phyloP scores from a whole-genome alignment of 192 early-diverging fungal genomes.

The Umbelopsis sp. region DNA sequence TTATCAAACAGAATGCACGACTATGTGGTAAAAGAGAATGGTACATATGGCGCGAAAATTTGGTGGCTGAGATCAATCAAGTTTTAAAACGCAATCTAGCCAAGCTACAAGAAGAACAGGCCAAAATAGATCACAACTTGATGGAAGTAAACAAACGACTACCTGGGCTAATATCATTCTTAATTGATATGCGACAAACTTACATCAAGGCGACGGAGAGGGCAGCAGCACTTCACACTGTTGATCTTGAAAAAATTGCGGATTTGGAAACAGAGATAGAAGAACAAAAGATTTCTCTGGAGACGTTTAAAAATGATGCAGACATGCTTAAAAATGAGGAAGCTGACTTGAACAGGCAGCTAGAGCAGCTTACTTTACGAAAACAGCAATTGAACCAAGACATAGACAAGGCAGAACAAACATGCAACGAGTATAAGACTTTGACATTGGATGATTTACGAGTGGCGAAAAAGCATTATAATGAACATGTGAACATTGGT shows the following conservation, averaged over 20 bases:
- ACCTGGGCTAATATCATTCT: constrained; percentile 3
- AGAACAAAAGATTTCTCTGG: constrained; percentile 20
- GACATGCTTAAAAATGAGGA: constrained; percentile 13
- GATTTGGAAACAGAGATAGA: constrained; percentile 23
- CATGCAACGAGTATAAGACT: constrained; percentile 16
- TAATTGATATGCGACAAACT: constrained; percentile 18
- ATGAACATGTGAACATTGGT: background rate
- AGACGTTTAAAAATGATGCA: constrained; percentile 19
- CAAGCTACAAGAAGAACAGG: constrained; percentile 11
- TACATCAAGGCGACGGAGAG: constrained; percentile 16
- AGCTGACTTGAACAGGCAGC: constrained; percentile 6
- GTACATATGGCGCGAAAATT: constrained; percentile 27
- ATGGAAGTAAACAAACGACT: background rate
- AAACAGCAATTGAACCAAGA: constrained; percentile 6
- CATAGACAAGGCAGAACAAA: constrained; percentile 20
- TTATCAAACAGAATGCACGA: constrained; percentile 23
- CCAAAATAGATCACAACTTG: background rate
- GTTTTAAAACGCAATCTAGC: constrained; percentile 8
- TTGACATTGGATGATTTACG: constrained; percentile 21
- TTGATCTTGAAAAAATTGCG: constrained; percentile 18
- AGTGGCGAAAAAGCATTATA: constrained; percentile 7
- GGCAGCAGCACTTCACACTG: constrained; percentile 3
- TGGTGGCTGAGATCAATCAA: constrained; percentile 23
- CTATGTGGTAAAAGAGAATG: constrained; percentile 23
- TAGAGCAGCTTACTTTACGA: background rate